Evolutionary conservation across 106 monocot genomes (phyloP), one percentile per base, ranked within the genome.

Genomic region (Vanilla planifolia): DNA sequence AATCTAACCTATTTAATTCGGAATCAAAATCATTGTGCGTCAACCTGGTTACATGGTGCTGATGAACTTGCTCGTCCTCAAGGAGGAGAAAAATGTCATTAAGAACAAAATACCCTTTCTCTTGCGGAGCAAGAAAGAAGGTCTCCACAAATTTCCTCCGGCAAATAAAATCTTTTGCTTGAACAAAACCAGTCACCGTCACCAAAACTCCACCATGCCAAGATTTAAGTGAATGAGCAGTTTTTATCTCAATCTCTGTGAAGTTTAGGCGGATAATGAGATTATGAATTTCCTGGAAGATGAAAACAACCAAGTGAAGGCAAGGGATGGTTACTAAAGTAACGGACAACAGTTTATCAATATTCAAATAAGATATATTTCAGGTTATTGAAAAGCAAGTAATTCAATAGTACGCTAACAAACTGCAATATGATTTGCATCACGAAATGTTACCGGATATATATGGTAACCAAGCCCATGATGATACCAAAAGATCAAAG

Each of bases 61-160:
- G 68, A 17, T 62, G 56, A 22, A 40, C 28, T 20, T 67, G 46
- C 48, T 86, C 80, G 43, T 75, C 80, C 3, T 86, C 85, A 65
- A 75, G 74, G 23, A 85, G 60, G 14, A 81, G 80, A 43, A 80
- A 65, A 35, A 86, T 78, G 57, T 86, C 85, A 61, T 86, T 86
- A 5, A 86, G 80, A 64, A 86, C 65, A 69, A 77, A 86, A 68
- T 64, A 86, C 50, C 80, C 80, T 45, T 81, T 86, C n/a, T 86
- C 85, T 64, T 81, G 85, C 4, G 85, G 85, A 46, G 85, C 85
- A 65, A 86, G 85, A 47, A 80, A 78, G 71, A 86, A 86, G 4
- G 80, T 86, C 60, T 86, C 80, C 25, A 81, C 74, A 71, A 86
- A 86, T 55, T 71, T 70, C 56, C 80, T 63, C 44, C 71, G 67